A percentile compares a stretch with the other conserved stretches of the same genome.
These are phyloP conservation scores for Diaporthe helianthi DNA, from an alignment of 2,329 filamentous ascomycete genomes.

Conservation along the genomic window DNA sequence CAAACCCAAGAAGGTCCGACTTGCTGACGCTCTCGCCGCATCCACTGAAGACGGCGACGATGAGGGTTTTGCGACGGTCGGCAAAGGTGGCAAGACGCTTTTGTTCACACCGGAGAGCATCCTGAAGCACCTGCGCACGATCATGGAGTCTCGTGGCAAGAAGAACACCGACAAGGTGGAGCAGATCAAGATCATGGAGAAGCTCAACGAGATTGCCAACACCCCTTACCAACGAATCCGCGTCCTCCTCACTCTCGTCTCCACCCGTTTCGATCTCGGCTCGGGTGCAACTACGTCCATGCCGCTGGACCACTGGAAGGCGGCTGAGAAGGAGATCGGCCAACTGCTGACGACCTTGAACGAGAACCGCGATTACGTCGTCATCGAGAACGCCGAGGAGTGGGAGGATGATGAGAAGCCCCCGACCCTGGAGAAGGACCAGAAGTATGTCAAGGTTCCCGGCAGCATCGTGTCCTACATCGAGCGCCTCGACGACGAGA, in stretches of 20 bases:
- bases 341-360: slow-evolving; percentile 81
- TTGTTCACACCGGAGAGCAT: slow-evolving; percentile 97
- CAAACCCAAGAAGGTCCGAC: slow-evolving; percentile 59
- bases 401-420: slow-evolving; percentile 99
- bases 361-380: slow-evolving; percentile 78
- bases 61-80: slow-evolving; percentile 88
- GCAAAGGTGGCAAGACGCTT: slow-evolving; percentile 85
- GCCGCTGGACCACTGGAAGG: slow-evolving; percentile 96
- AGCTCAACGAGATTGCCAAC: slow-evolving; percentile 84
- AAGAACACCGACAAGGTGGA: slow-evolving; percentile 97
- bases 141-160: slow-evolving; percentile 95
- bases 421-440: slow-evolving; percentile 73
- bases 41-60: slow-evolving; percentile 68
- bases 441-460: slow-evolving; percentile 87
- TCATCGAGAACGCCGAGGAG: slow-evolving; percentile 92
- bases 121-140: slow-evolving; percentile 91
- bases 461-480: slow-evolving; percentile 94
- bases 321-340: slow-evolving; percentile 85
- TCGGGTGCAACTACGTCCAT: slow-evolving; percentile 80
- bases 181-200: slow-evolving; percentile 98
- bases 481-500: slow-evolving; percentile 95
- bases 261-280: slow-evolving; percentile 92
- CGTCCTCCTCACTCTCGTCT: slow-evolving; percentile 88
- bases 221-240: slow-evolving; percentile 95
- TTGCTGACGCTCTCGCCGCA: slow-evolving; percentile 54